Evolutionary conservation across 805 yeast species (phyloP), one percentile per base, ranked within the genome.

Genomic region (Trichomonascus vanleenenianus): DNA sequence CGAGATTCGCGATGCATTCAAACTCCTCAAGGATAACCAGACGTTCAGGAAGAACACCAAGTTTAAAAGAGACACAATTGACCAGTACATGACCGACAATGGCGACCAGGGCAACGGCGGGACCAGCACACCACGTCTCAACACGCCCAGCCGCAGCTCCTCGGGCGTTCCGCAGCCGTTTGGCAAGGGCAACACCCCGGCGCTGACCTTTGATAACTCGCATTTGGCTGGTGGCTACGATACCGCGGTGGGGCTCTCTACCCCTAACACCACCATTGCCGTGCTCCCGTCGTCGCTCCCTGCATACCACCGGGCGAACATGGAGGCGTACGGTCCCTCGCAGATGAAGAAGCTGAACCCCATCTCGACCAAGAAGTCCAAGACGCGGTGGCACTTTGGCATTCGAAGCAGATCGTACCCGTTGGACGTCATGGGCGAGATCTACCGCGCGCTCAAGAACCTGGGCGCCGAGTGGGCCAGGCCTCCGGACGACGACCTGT

Each of bases 381-480:
- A 88, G 65, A 86, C 96, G 5, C 80, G 95, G 65, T 93, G 98
- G 98, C 98, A 93, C 70, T 93, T 93, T 61, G 98, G 98, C 53
- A 93, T 93, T 50, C 74, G 98, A 61, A 87, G 96, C 7, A 75
- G 97, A 57, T 86, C 96, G 1, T 93, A 93, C 61, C 97, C 98
- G 30, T 72, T 93, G 56, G 98, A 93, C 64, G 98, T 93, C 2
- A 93, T 93, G 97, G 96, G 97, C 22, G 98, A 93, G 62, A 89
- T 93, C 38, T 93, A 93, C 66, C 74, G 96, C 40, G 97, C 97
- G 1, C 72, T 93, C 60, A 85, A 85, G 65, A 87, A 85, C 57
- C 69, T 93, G 45, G 97, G 96, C 1, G 97, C 97, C 0, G 97
- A 93, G 64, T 93, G 97, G 97, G 85, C 93, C 8, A 81, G 83